Evolutionary conservation across 169 alveolate species (phyloP).

Genomic region (Plasmodium knowlesi): DNA sequence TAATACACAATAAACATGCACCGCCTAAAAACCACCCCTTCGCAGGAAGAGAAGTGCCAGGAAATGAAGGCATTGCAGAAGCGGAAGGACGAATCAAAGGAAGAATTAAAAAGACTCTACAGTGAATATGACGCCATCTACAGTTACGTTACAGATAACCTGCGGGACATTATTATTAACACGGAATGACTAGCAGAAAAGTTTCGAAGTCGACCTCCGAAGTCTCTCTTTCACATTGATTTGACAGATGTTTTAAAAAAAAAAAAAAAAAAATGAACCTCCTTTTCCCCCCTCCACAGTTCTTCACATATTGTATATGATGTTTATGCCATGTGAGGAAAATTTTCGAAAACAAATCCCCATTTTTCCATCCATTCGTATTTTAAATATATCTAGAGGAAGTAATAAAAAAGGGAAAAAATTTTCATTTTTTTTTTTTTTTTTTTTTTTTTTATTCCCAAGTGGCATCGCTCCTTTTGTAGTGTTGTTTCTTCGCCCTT

Average conservation of each 20-base stretch:
- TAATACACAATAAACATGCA: background rate
- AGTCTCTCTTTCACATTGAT: background rate
- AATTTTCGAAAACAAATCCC: background rate
- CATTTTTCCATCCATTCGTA: background rate
- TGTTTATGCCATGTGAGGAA: background rate
- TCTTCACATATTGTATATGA: background rate
- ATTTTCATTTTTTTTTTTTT: background rate
- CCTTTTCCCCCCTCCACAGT: background rate
- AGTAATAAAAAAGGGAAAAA: background rate
- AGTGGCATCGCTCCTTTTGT: background rate
- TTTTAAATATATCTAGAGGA: background rate
- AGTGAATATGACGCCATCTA: slow-evolving; percentile 39
- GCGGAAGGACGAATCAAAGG: slow-evolving; percentile 48
- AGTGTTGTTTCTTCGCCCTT: background rate
- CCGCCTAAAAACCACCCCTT: background rate
- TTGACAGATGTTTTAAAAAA: background rate
- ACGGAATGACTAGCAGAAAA: background rate
- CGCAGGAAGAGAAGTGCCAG: slow-evolving; percentile 43
- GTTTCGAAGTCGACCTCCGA: background rate
- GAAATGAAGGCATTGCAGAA: slow-evolving; percentile 52
- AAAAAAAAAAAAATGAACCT: background rate
- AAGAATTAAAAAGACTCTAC: slow-evolving; percentile 35
- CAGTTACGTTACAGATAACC: slow-evolving; percentile 27
- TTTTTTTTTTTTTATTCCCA: background rate
- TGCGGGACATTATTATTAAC: slow-evolving; percentile 7